phyloP scores from a whole-genome alignment of 805 yeast species.

The Schwanniomyces vanrijiae region DNA sequence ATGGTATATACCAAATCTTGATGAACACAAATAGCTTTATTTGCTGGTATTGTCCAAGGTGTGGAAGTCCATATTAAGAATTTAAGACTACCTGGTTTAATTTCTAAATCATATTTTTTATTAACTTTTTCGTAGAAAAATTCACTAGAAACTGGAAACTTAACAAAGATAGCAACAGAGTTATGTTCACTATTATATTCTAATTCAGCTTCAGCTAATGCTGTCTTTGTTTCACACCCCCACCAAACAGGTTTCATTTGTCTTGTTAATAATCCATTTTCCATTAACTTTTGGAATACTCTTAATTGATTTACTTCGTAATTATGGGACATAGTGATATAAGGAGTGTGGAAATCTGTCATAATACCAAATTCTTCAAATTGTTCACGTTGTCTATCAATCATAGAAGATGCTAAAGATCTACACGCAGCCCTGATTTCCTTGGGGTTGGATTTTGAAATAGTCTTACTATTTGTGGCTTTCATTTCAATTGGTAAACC shows the following conservation, averaged over 20 bases:
- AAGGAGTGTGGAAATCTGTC: slow-evolving; percentile 77
- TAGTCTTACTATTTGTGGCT: slow-evolving; percentile 43
- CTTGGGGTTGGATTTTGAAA: slow-evolving; percentile 33
- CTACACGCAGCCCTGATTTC: slow-evolving; percentile 68
- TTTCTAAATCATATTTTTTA: background rate
- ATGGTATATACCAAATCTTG: slow-evolving; percentile 58
- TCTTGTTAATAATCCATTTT: slow-evolving; percentile 68
- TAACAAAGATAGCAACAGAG: slow-evolving; percentile 67
- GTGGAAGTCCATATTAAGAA: slow-evolving; percentile 93
- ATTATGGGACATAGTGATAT: slow-evolving; percentile 66
- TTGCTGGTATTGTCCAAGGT: slow-evolving; percentile 95
- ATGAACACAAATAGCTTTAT: slow-evolving; percentile 77
- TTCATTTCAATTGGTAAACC: slow-evolving; percentile 95
- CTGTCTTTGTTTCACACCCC: slow-evolving; percentile 93
- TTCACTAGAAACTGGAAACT: slow-evolving; percentile 48
- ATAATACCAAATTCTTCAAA: slow-evolving; percentile 75
- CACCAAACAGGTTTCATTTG: slow-evolving; percentile 95
- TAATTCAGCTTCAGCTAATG: slow-evolving; percentile 94
- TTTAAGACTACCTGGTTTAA: slow-evolving; percentile 9
- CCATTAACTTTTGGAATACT: slow-evolving; percentile 65
- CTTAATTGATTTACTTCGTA: slow-evolving; percentile 77
- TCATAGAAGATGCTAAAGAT: slow-evolving; percentile 66
- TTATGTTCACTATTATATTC: slow-evolving; percentile 76
- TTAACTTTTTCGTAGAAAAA: slow-evolving; percentile 10
- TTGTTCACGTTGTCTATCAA: slow-evolving; percentile 58